Base-by-base conservation (phyloP, 2,329 filamentous ascomycete species). In the Colletotrichum incanum region DNA sequence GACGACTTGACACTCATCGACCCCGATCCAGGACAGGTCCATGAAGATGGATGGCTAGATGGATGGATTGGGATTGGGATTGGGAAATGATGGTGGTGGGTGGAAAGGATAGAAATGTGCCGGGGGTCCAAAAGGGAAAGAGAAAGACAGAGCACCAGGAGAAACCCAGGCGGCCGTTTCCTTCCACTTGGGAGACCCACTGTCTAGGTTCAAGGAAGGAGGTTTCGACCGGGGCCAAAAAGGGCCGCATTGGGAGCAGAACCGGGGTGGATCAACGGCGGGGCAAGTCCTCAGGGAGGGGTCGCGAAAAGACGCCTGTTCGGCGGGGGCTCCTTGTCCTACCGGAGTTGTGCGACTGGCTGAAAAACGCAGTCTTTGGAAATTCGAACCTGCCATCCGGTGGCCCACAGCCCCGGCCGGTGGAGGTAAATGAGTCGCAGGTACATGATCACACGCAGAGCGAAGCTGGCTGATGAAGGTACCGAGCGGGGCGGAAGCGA, bases 391-490 rank as follows among this genome's bases (percentile, higher is more conserved):
- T 65, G 39, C 66, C 66, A 70, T 72, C 54, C 59, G 58, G 69
- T 56, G 64, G 50, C 31, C 52, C 50, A 63, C 43, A 52, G 60
- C 69, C 65, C 65, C 58, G 28, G 59, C 54, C 23, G 31, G 59
- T 72, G 69, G 70, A 72, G 65, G 65, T 34, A 9, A 31, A 60
- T 72, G 65, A 65, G 60, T 72, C 65, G 70, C 65, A 64, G 65
- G 54, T 72, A 72, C 70, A 65, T 65, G 59, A 70, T 65, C 45
- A 65, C 59, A 64, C 65, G 60, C 65, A 69, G 65, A 54, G 50
- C 18, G 45, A 31, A 28, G 28, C 58, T 50, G 34, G 69, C 45
- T 47, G 50, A 64, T 14, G 45, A 14, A 72, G 52, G 65, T 72
- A 59, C 45, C 65, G 47, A 11, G 65, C 28, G 41, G 49, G 65